Base-by-base conservation (phyloP, 306 rosid species). In the Pyrus pyrifolia region DNA sequence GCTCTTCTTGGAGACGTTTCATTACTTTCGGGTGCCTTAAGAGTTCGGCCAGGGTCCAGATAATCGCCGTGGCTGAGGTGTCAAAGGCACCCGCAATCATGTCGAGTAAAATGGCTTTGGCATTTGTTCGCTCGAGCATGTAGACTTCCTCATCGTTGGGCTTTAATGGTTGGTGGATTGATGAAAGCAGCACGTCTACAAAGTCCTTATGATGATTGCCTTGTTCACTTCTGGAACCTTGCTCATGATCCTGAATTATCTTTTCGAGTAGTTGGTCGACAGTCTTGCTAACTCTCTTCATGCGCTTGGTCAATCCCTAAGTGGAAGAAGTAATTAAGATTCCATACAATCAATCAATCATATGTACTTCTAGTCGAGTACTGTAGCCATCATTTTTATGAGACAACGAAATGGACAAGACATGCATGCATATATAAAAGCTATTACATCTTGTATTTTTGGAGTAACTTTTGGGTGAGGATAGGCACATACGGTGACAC, bases 21-120 rank as follows among this genome's bases (percentile, higher is more conserved):
- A 81, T 83, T 13, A 82, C 81, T 9, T 62, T 72, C 11, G 87
- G 89, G 71, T 89, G 65, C 67, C 70, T 82, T 7, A 87, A 11
- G 44, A 87, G 84, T 58, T 78, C 87, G 1, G 93, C 71, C 15
- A 89, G 38, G n/a, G 53, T 76, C 93, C 91, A 89, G 4, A 67
- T 70, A 8, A 80, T 21, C 0, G 69, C 12, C 0, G 71, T 46
- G 2, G 78, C 53, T 0, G 83, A 11, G 6, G 75, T 78, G 17
- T 78, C 86, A 0, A 60, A 10, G 60, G 83, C 67, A 8, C 15
- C 88, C 0, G 9, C 11, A 17, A 89, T 51, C 87, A 89, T 76
- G 64, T 81, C 82, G 0, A 78, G 0, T 29, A 81, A 2, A 30
- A 84, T 40, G 44, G 87, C 88, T 65, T 88, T 88, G 75, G 78